These are phyloP conservation scores for Pisolithus marmoratus DNA, from an alignment of 768 basidiomycete genomes.

Conservation along the genomic window DNA sequence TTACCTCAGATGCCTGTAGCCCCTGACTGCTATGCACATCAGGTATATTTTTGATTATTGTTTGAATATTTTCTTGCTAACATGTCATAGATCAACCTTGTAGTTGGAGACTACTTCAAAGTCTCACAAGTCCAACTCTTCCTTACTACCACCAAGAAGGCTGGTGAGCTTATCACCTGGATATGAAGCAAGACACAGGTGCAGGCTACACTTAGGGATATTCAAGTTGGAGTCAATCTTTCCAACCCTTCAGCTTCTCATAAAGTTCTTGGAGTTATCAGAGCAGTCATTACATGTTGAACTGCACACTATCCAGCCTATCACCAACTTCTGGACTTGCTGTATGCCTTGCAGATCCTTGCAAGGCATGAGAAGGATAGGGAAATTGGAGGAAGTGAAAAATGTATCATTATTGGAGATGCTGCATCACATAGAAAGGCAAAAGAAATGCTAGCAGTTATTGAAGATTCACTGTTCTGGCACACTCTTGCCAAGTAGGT, in stretches of 20 bases:
- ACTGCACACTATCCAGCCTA: not conserved
- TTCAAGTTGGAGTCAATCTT: slow-evolving; percentile 7
- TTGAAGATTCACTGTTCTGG: not conserved
- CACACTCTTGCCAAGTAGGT: not conserved
- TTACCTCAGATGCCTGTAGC: slow-evolving; percentile 32
- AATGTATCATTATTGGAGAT: slow-evolving; percentile 18
- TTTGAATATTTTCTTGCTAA: too few species aligned
- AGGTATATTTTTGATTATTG: too few species aligned
- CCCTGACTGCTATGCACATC: slow-evolving; percentile 33
- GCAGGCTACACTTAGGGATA: slow-evolving; percentile 23
- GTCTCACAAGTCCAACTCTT: slow-evolving; percentile 4
- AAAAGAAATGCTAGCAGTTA: not conserved
- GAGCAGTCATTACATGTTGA: not conserved
- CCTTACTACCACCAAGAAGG: slow-evolving; percentile 14
- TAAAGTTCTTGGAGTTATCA: not conserved
- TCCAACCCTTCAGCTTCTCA: not conserved
- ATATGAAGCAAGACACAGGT: slow-evolving; percentile 29
- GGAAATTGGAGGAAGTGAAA: not conserved
- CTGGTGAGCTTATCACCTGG: slow-evolving; percentile 33
- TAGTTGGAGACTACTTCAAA: slow-evolving; percentile 36
- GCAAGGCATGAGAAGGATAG: not conserved
- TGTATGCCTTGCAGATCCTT: not conserved
- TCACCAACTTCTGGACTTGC: not conserved
- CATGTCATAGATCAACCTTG: slow-evolving; percentile 36
- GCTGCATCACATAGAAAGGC: not conserved